These are phyloP conservation scores for Talaromyces sp. DNA, from an alignment of 2,329 filamentous ascomycete genomes.

Conservation along the genomic window DNA sequence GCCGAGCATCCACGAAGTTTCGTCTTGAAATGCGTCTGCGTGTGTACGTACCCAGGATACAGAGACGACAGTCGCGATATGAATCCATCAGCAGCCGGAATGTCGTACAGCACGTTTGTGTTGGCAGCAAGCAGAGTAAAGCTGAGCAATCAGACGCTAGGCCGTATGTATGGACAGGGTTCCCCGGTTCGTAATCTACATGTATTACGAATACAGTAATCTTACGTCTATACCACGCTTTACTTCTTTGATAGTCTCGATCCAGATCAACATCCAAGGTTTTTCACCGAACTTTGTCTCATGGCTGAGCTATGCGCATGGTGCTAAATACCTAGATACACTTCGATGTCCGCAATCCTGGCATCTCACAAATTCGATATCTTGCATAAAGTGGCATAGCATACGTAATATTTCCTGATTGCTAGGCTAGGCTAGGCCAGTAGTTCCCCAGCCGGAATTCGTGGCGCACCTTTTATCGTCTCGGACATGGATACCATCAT, in stretches of 20 bases:
- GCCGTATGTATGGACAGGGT: neutral
- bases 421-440: neutral
- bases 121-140: neutral
- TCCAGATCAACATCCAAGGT: neutral
- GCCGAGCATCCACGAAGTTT: constrained; percentile 5
- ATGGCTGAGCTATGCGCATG: too few relatives aligned
- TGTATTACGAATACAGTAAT: neutral
- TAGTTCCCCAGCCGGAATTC: neutral
- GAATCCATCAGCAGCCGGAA: neutral
- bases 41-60: neutral
- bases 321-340: too few relatives aligned
- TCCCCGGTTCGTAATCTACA: neutral
- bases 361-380: neutral
- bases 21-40: neutral
- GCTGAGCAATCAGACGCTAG: neutral
- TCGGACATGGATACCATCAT: constrained; percentile 5
- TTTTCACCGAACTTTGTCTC: neutral
- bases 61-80: neutral
- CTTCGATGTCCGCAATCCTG: neutral
- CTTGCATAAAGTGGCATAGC: neutral
- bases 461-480: neutral
- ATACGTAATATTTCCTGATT: neutral
- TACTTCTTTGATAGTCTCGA: neutral
- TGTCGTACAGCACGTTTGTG: neutral
- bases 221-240: neutral